Conservation (phyloP, 202 grass and related monocot species). For the Schoenoplectus triqueter region DNA sequence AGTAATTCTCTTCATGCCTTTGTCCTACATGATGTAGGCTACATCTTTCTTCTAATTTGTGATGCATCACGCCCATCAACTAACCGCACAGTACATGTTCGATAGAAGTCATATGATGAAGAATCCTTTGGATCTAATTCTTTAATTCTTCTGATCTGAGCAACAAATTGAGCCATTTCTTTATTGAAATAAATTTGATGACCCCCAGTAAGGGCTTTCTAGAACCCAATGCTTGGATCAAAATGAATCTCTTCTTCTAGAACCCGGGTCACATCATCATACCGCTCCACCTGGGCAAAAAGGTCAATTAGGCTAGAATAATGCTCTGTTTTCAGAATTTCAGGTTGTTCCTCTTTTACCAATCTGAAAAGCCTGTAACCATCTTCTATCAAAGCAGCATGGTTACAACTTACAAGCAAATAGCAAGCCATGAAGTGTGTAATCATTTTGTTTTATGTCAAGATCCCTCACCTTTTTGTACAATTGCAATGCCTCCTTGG, state of each 20-base stretch:
- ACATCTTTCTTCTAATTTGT: conserved; percentile 68
- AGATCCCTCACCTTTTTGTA: conserved; percentile 54
- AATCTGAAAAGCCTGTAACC: conserved; percentile 62
- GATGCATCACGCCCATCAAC: conserved; percentile 64
- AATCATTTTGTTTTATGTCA: conserved; percentile 49
- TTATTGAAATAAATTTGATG: conserved; percentile 65
- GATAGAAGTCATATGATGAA: conserved; percentile 80
- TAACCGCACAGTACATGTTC: conserved; percentile 73
- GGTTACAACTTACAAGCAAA: conserved; percentile 87
- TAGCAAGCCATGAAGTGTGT: conserved; percentile 66
- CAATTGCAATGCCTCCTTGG: conserved; percentile 58
- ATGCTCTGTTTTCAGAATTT: conserved; percentile 63
- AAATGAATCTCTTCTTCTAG: conserved; percentile 68
- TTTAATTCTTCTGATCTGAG: conserved; percentile 49
- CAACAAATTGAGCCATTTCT: conserved; percentile 52
- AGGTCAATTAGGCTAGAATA: conserved; percentile 78
- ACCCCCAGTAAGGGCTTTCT: conserved; percentile 74
- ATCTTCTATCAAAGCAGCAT: conserved; percentile 70
- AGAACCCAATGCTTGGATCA: conserved; percentile 76
- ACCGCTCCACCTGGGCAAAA: conserved; percentile 57
- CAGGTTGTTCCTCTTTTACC: conserved; percentile 57
- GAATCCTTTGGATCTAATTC: conserved; percentile 66
- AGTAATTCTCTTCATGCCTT: conserved; percentile 74
- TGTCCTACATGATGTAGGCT: conserved; percentile 41
- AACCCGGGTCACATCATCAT: conserved; percentile 61